phyloP scores from a whole-genome alignment of 2,329 filamentous ascomycete genomes.

The Colletotrichum zoysiae region DNA sequence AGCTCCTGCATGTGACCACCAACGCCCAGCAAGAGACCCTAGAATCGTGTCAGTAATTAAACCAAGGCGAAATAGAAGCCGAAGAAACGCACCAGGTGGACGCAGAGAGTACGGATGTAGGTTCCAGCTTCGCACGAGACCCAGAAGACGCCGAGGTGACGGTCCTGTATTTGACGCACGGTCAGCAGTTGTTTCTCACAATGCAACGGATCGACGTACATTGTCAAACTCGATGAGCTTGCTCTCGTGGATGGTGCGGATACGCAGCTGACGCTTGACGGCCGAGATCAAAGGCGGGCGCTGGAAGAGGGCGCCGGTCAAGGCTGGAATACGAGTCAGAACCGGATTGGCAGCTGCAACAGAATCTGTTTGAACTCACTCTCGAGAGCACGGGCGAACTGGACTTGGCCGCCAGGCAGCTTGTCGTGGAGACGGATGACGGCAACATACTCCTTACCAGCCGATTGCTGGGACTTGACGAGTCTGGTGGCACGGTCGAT shows the following conservation, averaged over 20 bases:
- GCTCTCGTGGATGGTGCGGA: conserved; percentile 97
- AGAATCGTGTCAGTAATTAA: conserved; percentile 25
- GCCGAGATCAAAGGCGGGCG: conserved; percentile 97
- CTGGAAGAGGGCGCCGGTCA: conserved; percentile 97
- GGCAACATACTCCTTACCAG: conserved; percentile 98
- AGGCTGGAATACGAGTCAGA: conserved; percentile 53
- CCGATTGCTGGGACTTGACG: conserved; percentile 98
- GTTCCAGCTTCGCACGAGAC: conserved; percentile 98
- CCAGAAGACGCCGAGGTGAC: conserved; percentile 98
- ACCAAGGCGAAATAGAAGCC: conserved; percentile 57
- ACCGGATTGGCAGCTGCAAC: conserved; percentile 17
- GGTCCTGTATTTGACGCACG: conserved; percentile 63
- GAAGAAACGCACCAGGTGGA: conserved; percentile 71
- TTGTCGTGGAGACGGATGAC: conserved; percentile 97
- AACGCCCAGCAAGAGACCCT: conserved; percentile 78
- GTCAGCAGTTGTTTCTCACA: conserved; percentile 25
- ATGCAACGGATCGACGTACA: conserved; percentile 23
- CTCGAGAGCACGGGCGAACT: conserved; percentile 94
- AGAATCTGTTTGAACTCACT: conserved; percentile 51
- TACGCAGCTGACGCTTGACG: conserved; percentile 98
- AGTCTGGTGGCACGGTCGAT: conserved; percentile 97
- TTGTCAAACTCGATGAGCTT: conserved; percentile 99
- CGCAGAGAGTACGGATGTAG: conserved; percentile 98
- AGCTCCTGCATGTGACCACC: conserved; percentile 99
- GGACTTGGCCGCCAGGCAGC: conserved; percentile 90